Base-by-base conservation (phyloP, 768 basidiomycete genomes). In the Myochromella boudieri region DNA sequence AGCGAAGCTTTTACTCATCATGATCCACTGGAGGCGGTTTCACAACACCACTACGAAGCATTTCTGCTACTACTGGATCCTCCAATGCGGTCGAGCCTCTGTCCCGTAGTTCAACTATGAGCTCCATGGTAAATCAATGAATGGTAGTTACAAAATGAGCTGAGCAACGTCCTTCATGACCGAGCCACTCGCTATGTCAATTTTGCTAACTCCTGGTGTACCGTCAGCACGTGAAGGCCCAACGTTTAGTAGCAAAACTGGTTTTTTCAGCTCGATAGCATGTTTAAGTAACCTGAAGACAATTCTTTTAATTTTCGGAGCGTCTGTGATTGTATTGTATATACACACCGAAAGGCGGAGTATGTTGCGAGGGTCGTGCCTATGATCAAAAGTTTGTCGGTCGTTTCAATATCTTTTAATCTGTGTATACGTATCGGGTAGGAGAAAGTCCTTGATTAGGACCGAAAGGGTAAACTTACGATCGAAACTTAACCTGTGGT, bases 291-390 rank as follows among this genome's bases (percentile, higher is more conserved):
- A 67, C 55, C 94, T 90, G 50, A 24, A 26, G 17, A 14, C n/a
- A 20, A 45, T 25, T 9, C 15, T 25, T 6, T 42, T 26, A 37
- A 14, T 21, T 37, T 5, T 8, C 18, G 4, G 15, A 6, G 29
- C 6, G 33, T 17, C 22, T 3, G 10, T 26, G 31, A 17, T n/a
- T n/a, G 42, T 6, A 4, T 4, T 12, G 32, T 24, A 33, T 21
- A 24, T 31, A 45, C 69, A 20, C 54, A 89, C 90, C 90, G 76
- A 66, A 86, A 97, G 2, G 93, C 92, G 5, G 91, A 94, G 66
- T 88, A 97, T 0, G 95, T 97, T 0, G 95, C 93, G 21, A 97
- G 78, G 1, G 91, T 93, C 0, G 93, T 95, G 26, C 95, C 95
- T 28, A 95, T 68, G 31, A 95, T 69, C 36, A 98, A 78, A 0